Percentiles rank a stretch among this genome's conserved stretches.
phyloP scores from a whole-genome alignment of 257 asterid genomes.

The Solanum lignicaule region DNA sequence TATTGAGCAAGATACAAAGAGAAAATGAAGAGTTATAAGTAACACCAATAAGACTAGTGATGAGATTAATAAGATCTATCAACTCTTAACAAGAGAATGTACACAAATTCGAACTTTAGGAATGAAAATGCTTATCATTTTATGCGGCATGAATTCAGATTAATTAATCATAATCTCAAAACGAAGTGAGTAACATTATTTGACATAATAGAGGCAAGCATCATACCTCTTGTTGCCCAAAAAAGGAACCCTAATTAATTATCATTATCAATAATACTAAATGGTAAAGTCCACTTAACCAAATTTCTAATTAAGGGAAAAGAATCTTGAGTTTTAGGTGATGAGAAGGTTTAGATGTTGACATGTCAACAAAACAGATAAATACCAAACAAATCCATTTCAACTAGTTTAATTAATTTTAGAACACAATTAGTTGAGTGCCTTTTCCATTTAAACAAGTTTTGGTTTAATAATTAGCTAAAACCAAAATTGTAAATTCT shows the following conservation, averaged over 20 bases:
- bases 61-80: not conserved
- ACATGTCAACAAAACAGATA: constrained; percentile 50
- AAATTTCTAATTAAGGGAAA: constrained; percentile 6
- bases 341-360: constrained; percentile 54
- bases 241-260: not conserved
- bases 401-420: constrained; percentile 18
- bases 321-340: constrained; percentile 12
- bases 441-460: not conserved
- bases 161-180: not conserved
- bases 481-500: not conserved
- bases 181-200: not conserved
- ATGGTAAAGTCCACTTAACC: constrained; percentile 11
- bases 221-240: not conserved
- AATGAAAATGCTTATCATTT: not conserved
- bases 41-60: not conserved
- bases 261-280: not conserved
- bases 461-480: not conserved
- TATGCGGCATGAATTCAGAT: not conserved
- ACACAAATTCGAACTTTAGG: not conserved
- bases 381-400: constrained; percentile 49
- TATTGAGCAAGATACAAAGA: not conserved
- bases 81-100: not conserved
- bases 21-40: not conserved
- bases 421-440: constrained; percentile 15
- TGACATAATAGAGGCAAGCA: not conserved